A percentile compares a stretch with the other conserved stretches of the same genome.
phyloP scores from a whole-genome alignment of 2,329 filamentous ascomycete genomes.

The Fusarium kyushuense region DNA sequence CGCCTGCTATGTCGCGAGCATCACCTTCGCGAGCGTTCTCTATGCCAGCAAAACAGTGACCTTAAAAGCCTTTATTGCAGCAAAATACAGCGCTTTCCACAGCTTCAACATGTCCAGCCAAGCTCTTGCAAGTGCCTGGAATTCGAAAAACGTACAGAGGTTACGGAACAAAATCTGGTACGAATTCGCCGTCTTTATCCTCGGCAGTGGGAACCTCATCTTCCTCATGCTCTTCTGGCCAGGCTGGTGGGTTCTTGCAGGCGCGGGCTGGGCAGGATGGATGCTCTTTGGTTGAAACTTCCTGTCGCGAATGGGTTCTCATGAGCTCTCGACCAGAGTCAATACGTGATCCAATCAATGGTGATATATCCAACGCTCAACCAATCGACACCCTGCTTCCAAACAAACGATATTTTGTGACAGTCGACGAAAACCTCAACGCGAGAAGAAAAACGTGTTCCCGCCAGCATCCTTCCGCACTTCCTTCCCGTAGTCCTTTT shows the following conservation, averaged over 20 bases:
- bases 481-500: conserved; percentile 83
- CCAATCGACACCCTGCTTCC: conserved; percentile 10
- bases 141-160: conserved; percentile 52
- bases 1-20: conserved; percentile 49
- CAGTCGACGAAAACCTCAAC: conserved; percentile 45
- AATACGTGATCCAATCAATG: conserved; percentile 21
- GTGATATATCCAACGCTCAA: conserved; percentile 19
- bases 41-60: conserved; percentile 46
- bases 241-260: conserved; percentile 64
- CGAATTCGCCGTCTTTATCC: conserved; percentile 64
- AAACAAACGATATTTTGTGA: conserved; percentile 7
- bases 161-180: conserved; percentile 62
- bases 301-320: conserved; percentile 10
- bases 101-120: conserved; percentile 48
- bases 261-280: conserved; percentile 53
- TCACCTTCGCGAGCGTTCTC: conserved; percentile 43
- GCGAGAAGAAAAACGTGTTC: conserved; percentile 90
- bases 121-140: conserved; percentile 52
- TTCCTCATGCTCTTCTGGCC: conserved; percentile 68
- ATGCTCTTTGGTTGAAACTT: conserved; percentile 51
- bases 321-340: conserved; percentile 22
- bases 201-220: conserved; percentile 63
- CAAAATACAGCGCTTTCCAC: conserved; percentile 49
- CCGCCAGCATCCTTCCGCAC: conserved; percentile 86
- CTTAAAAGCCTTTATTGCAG: conserved; percentile 45